phyloP scores from a whole-genome alignment of 2,329 filamentous ascomycete species.

The Diaporthe sp. region DNA sequence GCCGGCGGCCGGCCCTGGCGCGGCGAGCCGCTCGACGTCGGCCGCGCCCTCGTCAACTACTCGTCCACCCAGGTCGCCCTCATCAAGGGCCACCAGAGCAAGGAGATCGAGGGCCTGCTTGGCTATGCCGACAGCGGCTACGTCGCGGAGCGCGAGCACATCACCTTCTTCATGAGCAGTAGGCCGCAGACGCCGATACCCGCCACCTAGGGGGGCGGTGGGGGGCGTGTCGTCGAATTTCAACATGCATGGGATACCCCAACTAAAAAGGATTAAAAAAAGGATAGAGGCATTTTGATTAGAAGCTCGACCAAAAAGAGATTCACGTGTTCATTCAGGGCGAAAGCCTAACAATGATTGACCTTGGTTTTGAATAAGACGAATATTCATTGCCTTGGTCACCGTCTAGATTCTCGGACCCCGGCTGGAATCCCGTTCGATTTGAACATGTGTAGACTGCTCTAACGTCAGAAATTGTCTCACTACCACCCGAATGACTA shows the following conservation, averaged over 20 bases:
- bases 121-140: conserved; percentile 97
- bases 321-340: neutral
- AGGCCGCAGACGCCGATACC: conserved; percentile 64
- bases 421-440: neutral
- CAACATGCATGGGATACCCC: conserved; percentile 38
- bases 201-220: conserved; percentile 43
- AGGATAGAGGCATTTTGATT: conserved; percentile 18
- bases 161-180: conserved; percentile 78
- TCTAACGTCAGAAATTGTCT: neutral
- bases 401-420: neutral
- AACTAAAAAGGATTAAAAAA: neutral
- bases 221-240: conserved; percentile 44
- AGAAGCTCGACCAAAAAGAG: neutral
- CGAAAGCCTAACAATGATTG: neutral
- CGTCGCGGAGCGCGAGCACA: conserved; percentile 88
- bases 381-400: neutral
- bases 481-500: neutral
- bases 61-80: conserved; percentile 84
- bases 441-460: neutral
- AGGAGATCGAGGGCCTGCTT: conserved; percentile 82
- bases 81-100: conserved; percentile 88
- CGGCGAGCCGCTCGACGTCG: conserved; percentile 78
- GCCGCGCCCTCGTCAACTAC: conserved; percentile 93
- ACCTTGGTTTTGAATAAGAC: neutral
- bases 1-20: conserved; percentile 63